Conservation (phyloP, 345 rosid genomes). For the Combretum micranthum region DNA sequence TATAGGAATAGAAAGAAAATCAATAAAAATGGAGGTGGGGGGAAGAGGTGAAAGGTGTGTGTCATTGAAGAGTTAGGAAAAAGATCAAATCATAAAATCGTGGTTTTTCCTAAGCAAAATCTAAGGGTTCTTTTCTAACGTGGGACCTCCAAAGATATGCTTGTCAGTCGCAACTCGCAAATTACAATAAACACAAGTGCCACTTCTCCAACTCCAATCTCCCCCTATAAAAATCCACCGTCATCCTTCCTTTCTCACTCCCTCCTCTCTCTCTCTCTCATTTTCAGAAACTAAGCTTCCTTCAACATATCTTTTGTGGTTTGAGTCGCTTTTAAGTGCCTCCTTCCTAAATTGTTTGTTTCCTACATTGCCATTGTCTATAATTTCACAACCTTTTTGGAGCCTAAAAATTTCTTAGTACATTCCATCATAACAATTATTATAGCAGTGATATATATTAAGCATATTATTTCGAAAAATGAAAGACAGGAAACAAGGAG, state of each 20-base stretch:
- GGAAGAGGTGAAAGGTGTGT: too few species aligned
- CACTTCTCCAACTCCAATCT: too few species aligned
- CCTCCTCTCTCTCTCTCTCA: background rate
- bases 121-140: slow-evolving; percentile 27
- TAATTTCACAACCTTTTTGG: too few species aligned
- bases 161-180: slow-evolving; percentile 13
- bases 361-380: too few species aligned
- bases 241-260: slow-evolving; percentile 11
- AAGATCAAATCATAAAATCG: slow-evolving; percentile 32
- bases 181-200: too few species aligned
- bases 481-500: slow-evolving; percentile 42
- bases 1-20: too few species aligned
- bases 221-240: slow-evolving; percentile 33
- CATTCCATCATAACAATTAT: too few species aligned
- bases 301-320: background rate
- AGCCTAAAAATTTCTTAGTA: too few species aligned
- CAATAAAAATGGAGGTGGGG: too few species aligned
- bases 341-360: too few species aligned
- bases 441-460: background rate
- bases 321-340: background rate
- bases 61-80: background rate
- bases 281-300: background rate
- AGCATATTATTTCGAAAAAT: slow-evolving; percentile 23
- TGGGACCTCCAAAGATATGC: slow-evolving; percentile 38
- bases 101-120: slow-evolving; percentile 42